A percentile compares a stretch with the other conserved stretches of the same genome.
Conservation (phyloP, 2,329 filamentous ascomycete genomes). For the Aureobasidium pullulans region DNA sequence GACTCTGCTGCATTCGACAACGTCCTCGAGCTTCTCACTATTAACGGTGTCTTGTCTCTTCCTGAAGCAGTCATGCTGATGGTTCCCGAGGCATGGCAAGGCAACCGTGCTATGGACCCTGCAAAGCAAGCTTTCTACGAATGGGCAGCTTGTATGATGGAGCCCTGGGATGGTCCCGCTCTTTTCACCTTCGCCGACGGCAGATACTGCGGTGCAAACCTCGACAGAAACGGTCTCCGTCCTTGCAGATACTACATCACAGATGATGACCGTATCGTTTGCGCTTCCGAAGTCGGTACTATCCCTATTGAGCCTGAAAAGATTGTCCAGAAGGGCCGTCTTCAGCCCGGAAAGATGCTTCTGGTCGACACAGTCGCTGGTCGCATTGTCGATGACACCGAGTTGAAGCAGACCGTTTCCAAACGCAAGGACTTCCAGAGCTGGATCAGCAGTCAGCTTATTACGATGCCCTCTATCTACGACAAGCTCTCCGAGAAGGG, state of each 20-base stretch:
- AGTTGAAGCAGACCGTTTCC: conserved; percentile 85
- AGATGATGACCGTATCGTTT: conserved; percentile 94
- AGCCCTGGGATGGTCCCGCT: conserved; percentile 95
- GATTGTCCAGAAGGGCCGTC: conserved; percentile 83
- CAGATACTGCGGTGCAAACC: conserved; percentile 91
- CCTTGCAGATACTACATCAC: conserved; percentile 96
- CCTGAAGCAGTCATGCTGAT: conserved; percentile 98
- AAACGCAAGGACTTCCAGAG: conserved; percentile 77
- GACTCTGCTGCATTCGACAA: conserved; percentile 98
- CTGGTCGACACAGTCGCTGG: conserved; percentile 86
- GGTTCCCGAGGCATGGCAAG: conserved; percentile 97
- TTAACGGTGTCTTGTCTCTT: conserved; percentile 91
- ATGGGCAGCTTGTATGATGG: conserved; percentile 98
- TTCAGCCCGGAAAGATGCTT: conserved; percentile 93
- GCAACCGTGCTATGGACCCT: conserved; percentile 83
- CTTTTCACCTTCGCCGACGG: conserved; percentile 97
- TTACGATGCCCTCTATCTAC: conserved; percentile 71
- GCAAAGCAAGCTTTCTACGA: conserved; percentile 97
- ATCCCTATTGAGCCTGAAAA: conserved; percentile 85
- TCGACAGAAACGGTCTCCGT: conserved; percentile 89
- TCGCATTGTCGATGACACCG: conserved; percentile 87
- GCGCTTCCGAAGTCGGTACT: conserved; percentile 91
- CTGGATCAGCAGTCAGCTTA: conserved; percentile 80
- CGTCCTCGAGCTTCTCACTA: conserved; percentile 84
- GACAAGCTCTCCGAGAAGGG: conserved; percentile 52